Base-by-base conservation (phyloP, 2,329 filamentous ascomycete species). In the Fusarium oxysporum region DNA sequence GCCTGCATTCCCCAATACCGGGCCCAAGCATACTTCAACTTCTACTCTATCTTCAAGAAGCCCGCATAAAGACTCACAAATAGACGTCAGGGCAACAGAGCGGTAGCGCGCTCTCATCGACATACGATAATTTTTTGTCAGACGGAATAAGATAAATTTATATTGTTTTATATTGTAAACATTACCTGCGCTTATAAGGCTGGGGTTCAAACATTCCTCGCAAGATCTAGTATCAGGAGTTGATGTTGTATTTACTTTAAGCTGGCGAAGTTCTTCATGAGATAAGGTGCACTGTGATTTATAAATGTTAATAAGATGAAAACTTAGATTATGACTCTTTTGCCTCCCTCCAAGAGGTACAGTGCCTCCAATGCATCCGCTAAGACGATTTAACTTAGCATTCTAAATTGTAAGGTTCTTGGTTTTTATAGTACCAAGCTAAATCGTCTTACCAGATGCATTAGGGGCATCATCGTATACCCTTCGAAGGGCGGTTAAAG, bases 31-130 rank as follows among this genome's bases (percentile, higher is more conserved):
- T 33, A 33, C 23, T 23, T 57, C 30, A 9, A 48, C 35, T n/a
- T 65, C 60, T 12, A 60, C 67, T 10, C 7, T 65, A 6, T 70
- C 67, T 7, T 70, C 67, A 13, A 33, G 47, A 11, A 70, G 60
- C 17, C 67, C 53, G 5, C 16, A 65, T 11, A 70, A 65, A 37
- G 53, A 65, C 19, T 70, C 67, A 3, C 65, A 70, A 35, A 43
- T 65, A 23, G 65, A 70, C 17, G 32, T 69, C 19, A 56, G 57
- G 10, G 35, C 40, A 19, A 41, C 50, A 10, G 66, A 69, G n/a
- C 65, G n/a, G 9, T 63, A 43, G 35, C 32, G 11, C 10, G 6
- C 9, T 13, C 5, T 30, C 19, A 12, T 10, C 30, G 10, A 14
- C 12, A 10, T 16, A 16, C 8, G 1, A 11, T 25, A 19, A 9